Base-by-base conservation (phyloP, 2,329 filamentous ascomycete genomes). In the Paracoccidioides brasiliensis region DNA sequence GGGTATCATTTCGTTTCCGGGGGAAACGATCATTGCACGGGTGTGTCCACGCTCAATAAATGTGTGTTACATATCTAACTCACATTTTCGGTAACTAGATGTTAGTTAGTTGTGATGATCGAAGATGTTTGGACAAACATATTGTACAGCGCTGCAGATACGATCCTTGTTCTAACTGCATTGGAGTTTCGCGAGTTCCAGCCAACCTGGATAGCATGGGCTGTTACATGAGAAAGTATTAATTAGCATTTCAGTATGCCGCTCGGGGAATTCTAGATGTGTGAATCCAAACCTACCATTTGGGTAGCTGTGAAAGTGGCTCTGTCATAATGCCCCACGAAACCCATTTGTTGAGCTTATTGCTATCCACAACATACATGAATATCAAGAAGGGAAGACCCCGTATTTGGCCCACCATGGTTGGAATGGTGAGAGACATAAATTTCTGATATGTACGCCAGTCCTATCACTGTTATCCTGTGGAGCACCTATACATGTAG, bases 381-480 rank as follows among this genome's bases (percentile, higher is more conserved):
- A 76, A 76, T 1, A 78, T 68, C n/a, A 81, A 67, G 15, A 81
- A 66, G 0, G 79, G 79, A 52, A 81, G 63, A 10, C 70, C 67
- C 77, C 81, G n/a, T 43, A 79, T 66, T 60, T 80, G 76, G 15
- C 76, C 76, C 30, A 80, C 59, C 10, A 79, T 62, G 52, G 74
- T 75, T 56, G 77, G 76, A 58, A 78, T 72, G 0, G 76, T 72
- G 7, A 78, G 68, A 62, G 80, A 74, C 55, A n/a, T 74, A 57
- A 35, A 67, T 54, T 57, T 72, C 64, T 3, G 68, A 61, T 2
- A 62, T 46, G 35, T 69, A 70, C 3, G 68, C 67, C 7, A 70
- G 49, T 1, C 54, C 32, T 8, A 63, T 52, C 57, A 62, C 52
- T 8, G 42, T 73, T 55, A 76, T 75, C 59, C 74, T 71, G 33